These are phyloP conservation scores for Lipomyces kockii DNA, from an alignment of 805 yeast species.

Conservation along the genomic window DNA sequence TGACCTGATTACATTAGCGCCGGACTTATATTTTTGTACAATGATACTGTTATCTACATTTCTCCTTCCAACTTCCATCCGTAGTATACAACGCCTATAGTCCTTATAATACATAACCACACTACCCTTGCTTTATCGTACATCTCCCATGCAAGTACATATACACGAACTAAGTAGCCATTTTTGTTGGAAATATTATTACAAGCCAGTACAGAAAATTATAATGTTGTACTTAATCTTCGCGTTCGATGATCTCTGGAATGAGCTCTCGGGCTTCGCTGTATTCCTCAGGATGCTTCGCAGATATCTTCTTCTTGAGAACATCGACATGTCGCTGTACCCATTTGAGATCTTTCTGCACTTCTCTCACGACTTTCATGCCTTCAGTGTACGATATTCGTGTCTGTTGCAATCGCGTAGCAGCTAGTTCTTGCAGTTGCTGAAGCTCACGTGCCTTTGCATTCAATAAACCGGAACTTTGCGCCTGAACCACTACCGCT, in stretches of 20 bases:
- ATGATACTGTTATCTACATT: background rate
- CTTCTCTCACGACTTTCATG: conserved; percentile 25
- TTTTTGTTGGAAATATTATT: too few species aligned
- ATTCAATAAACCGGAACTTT: conserved; percentile 33
- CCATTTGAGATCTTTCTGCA: conserved; percentile 35
- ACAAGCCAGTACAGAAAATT: background rate
- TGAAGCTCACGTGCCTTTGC: conserved; percentile 31
- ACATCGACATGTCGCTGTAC: conserved; percentile 33
- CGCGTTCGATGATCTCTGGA: conserved; percentile 36
- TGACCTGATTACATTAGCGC: background rate
- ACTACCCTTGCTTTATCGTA: background rate
- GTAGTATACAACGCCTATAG: background rate
- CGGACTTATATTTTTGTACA: background rate
- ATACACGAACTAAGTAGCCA: background rate
- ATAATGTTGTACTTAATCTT: conserved; percentile 11
- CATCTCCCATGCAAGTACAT: background rate
- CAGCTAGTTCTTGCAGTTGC: conserved; percentile 28
- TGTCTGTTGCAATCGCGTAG: conserved; percentile 19
- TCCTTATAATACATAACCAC: background rate
- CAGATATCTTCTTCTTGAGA: conserved; percentile 24
- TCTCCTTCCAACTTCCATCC: background rate
- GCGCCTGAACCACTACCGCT: conserved; percentile 36
- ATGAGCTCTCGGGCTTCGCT: conserved; percentile 27
- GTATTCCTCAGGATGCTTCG: conserved; percentile 26
- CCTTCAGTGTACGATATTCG: conserved; percentile 30